phyloP scores from a whole-genome alignment of 331 rosid species.

The Quercus tomentella region DNA sequence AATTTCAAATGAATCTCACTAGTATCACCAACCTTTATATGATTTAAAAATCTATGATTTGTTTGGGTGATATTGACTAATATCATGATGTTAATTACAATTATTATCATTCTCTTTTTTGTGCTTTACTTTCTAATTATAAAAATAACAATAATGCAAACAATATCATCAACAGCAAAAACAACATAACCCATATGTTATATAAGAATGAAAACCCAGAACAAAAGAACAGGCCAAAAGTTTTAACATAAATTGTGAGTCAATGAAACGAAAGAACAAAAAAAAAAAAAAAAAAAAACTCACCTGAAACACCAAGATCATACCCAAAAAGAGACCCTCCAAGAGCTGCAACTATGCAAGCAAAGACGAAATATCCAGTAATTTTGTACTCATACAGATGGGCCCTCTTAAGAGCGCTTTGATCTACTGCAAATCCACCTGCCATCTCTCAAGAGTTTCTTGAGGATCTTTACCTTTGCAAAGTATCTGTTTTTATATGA shows the following conservation, averaged over 20 bases:
- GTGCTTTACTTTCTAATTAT: neutral
- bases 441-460: slow-evolving; percentile 38
- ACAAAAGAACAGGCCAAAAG: too few species aligned
- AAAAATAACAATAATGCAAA: neutral
- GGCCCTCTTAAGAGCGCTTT: slow-evolving; percentile 45
- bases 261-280: too few species aligned
- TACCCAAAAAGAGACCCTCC: slow-evolving; percentile 84
- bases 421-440: slow-evolving; percentile 54
- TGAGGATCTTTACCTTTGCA: neutral
- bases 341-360: slow-evolving; percentile 71
- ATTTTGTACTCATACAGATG: slow-evolving; percentile 62
- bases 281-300: neutral
- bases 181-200: neutral
- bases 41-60: too few species aligned
- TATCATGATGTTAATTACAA: neutral
- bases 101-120: neutral
- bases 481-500: too few species aligned
- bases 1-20: neutral
- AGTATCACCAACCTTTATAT: neutral
- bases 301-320: slow-evolving; percentile 86
- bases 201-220: neutral
- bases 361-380: slow-evolving; percentile 51
- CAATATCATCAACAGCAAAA: neutral
- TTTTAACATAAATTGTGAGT: too few species aligned
- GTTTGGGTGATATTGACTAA: neutral